Evolutionary conservation across 2,329 filamentous ascomycete genomes (phyloP), one percentile per base, ranked within the genome.

Genomic region (Ceratocystiopsis minuta): DNA sequence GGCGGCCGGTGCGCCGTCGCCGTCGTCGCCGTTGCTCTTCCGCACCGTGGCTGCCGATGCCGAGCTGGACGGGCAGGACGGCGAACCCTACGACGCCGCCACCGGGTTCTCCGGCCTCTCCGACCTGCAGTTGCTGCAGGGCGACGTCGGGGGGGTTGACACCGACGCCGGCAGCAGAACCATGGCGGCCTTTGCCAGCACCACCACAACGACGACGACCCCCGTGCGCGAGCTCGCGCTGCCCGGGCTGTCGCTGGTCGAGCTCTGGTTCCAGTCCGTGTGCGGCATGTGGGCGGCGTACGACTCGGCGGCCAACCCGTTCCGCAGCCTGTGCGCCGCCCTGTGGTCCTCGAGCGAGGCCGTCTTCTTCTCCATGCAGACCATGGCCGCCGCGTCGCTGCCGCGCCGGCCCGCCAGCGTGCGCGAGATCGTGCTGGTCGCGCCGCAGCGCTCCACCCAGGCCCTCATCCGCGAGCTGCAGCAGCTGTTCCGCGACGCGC

Each of bases 251-350:
- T 51, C 58, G 0, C 53, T 63, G 11, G 58, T 63, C 17, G 48
- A 54, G 36, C 49, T 55, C 33, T 63, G 60, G 60, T 63, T 63
- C 41, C 53, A 57, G 1, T 53, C 60, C 14, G 60, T 63, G 7
- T 63, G 60, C 34, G 53, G 60, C 1, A 51, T 56, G 14, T 63
- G 60, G 60, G 62, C 60, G 0, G 59, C 57, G 6, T 61, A 60
- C 28, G 60, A 63, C 45, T 63, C 60, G 15, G 49, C 54, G 15
- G 45, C 50, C 3, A 63, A 63, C 17, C 51, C 60, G 18, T 63
- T 63, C 37, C 57, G 60, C 0, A 57, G 54, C 32, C 50, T 63
- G 7, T 60, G 60, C 2, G 52, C 54, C 5, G 53, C 56, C 16
- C 50, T 60, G 9, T 63, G 60, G 53, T 53, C 57, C 2, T 53